Percentiles rank a stretch among this genome's conserved stretches.
Conservation (phyloP, 192 early-diverging fungal species). For the Coemansia sp. region DNA sequence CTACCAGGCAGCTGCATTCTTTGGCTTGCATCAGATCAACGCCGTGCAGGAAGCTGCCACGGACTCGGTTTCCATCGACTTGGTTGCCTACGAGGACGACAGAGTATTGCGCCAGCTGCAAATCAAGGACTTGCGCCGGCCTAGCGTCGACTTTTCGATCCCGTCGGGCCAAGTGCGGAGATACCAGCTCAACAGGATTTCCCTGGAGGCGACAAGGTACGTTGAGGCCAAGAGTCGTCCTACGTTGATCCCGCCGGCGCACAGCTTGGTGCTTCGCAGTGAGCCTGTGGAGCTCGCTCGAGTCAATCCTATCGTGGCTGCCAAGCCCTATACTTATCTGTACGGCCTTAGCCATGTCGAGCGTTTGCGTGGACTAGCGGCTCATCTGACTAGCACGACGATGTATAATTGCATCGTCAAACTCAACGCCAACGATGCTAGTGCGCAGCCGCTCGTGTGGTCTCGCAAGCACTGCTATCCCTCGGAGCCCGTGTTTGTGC, state of each 20-base stretch:
- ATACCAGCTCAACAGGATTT: conserved; percentile 63
- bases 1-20: conserved; percentile 65
- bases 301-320: conserved; percentile 57
- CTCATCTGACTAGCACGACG: conserved; percentile 30
- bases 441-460: conserved; percentile 37
- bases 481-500: conserved; percentile 81
- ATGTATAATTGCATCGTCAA: conserved; percentile 64
- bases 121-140: conserved; percentile 59
- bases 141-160: conserved; percentile 43
- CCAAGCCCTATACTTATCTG: conserved; percentile 53
- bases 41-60: conserved; percentile 68
- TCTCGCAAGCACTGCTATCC: conserved; percentile 72
- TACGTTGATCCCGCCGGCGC: conserved; percentile 28
- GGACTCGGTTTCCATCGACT: conserved; percentile 66
- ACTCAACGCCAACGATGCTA: conserved; percentile 53
- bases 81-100: conserved; percentile 66
- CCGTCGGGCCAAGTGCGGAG: conserved; percentile 62
- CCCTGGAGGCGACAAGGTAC: conserved; percentile 61
- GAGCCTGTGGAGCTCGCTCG: conserved; percentile 58
- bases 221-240: conserved; percentile 37
- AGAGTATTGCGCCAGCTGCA: conserved; percentile 63
- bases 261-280: conserved; percentile 46
- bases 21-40: conserved; percentile 74
- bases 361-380: conserved; percentile 28
- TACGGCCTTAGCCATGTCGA: conserved; percentile 57